phyloP scores from a whole-genome alignment of 306 rosid species.

The Citrullus mucosospermus region DNA sequence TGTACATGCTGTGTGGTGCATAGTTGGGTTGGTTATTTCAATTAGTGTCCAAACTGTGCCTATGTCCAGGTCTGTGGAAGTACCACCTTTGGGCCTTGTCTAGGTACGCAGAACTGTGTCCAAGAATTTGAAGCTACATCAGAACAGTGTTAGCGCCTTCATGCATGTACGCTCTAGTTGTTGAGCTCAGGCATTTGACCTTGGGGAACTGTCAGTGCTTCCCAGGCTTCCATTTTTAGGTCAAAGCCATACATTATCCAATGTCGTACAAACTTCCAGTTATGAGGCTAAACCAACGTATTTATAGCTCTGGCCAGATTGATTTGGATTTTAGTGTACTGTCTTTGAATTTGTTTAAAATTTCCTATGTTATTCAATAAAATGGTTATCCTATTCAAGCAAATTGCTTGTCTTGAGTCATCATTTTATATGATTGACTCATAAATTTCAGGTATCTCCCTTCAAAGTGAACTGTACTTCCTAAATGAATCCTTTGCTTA shows the following conservation, averaged over 20 bases:
- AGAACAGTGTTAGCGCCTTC: neutral
- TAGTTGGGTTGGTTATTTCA: too few species aligned
- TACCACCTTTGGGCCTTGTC: neutral
- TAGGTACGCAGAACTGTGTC: neutral
- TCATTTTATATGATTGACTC: neutral
- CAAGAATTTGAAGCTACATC: neutral
- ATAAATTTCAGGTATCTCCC: neutral
- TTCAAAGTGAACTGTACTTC: neutral
- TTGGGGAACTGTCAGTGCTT: neutral
- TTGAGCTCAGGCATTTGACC: neutral
- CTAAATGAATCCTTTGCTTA: neutral
- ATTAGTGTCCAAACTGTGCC: too few species aligned
- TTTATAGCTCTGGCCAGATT: neutral
- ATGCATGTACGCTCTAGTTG: neutral
- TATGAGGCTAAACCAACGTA: neutral
- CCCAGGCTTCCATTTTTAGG: neutral
- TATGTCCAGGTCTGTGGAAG: neutral
- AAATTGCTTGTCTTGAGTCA: neutral
- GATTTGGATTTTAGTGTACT: neutral
- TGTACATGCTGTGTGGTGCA: too few species aligned
- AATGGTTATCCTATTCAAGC: neutral
- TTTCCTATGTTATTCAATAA: neutral
- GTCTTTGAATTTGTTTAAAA: neutral
- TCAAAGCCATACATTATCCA: neutral
- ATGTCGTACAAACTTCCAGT: neutral